These are phyloP conservation scores for Beauveria varroae DNA, from an alignment of 2,329 filamentous ascomycete genomes.

Conservation along the genomic window DNA sequence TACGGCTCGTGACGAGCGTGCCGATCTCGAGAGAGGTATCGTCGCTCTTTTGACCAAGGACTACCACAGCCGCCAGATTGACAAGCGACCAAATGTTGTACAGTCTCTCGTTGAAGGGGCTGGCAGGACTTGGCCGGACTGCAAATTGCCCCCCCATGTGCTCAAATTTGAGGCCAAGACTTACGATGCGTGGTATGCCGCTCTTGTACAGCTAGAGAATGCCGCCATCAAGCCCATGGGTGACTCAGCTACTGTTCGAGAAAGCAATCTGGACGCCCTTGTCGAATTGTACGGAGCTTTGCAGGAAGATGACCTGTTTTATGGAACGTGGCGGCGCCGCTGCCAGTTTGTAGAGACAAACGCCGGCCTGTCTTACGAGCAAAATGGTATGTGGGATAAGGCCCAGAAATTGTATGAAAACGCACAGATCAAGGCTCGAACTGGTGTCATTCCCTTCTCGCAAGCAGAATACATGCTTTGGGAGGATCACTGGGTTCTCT, in stretches of 20 bases:
- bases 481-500: slow-evolving; percentile 99
- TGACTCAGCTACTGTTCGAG: slow-evolving; percentile 75
- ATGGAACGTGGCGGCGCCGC: slow-evolving; percentile 89
- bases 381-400: slow-evolving; percentile 99
- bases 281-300: slow-evolving; percentile 85
- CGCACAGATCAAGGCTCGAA: slow-evolving; percentile 94
- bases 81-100: slow-evolving; percentile 91
- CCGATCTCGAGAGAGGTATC: slow-evolving; percentile 83
- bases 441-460: slow-evolving; percentile 91
- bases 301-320: slow-evolving; percentile 95
- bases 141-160: slow-evolving; percentile 90
- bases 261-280: slow-evolving; percentile 94
- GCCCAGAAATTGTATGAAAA: slow-evolving; percentile 94
- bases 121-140: slow-evolving; percentile 74
- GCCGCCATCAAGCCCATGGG: slow-evolving; percentile 75
- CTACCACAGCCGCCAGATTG: slow-evolving; percentile 88
- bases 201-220: slow-evolving; percentile 82
- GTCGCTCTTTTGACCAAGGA: slow-evolving; percentile 90
- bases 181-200: slow-evolving; percentile 97
- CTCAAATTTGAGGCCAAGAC: slow-evolving; percentile 92
- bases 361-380: slow-evolving; percentile 92
- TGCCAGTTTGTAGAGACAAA: slow-evolving; percentile 98
- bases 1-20: slow-evolving; percentile 76
- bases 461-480: slow-evolving; percentile 97
- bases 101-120: slow-evolving; percentile 86